Evolutionary conservation across 345 rosid species (phyloP).

Genomic region (Durio zibethinus): DNA sequence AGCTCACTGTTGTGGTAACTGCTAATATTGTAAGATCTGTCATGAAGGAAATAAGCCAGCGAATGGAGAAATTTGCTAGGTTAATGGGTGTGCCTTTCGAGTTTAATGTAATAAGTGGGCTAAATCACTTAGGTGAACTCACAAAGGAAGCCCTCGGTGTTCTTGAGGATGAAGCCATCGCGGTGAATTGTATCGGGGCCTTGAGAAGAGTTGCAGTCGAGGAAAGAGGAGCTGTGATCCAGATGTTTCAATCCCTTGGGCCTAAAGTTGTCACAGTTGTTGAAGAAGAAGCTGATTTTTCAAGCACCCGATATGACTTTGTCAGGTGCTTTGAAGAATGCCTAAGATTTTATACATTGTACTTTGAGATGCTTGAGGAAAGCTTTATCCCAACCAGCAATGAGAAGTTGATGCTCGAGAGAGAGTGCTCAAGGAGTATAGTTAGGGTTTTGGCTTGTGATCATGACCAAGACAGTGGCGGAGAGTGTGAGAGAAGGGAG

Average conservation of each 20-base stretch:
- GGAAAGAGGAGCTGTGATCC: conserved; percentile 38
- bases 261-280: conserved; percentile 59
- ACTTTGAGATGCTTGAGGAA: conserved; percentile 73
- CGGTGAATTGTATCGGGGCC: conserved; percentile 61
- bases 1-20: conserved; percentile 64
- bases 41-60: conserved; percentile 64
- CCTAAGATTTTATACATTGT: conserved; percentile 52
- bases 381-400: conserved; percentile 60
- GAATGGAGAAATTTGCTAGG: conserved; percentile 82
- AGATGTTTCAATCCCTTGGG: conserved; percentile 38
- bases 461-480: conserved; percentile 6
- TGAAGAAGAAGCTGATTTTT: conserved; percentile 75
- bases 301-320: conserved; percentile 47
- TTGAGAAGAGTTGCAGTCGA: conserved; percentile 40
- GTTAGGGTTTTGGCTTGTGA: conserved; percentile 72
- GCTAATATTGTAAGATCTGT: conserved; percentile 41
- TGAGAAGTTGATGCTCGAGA: conserved; percentile 64
- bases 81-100: conserved; percentile 82
- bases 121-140: conserved; percentile 42
- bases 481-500: conserved; percentile 51
- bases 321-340: conserved; percentile 72
- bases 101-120: conserved; percentile 44
- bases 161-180: conserved; percentile 58
- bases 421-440: conserved; percentile 63
- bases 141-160: conserved; percentile 43